These are phyloP conservation scores for Sarcodon sp. DNA, from an alignment of 768 basidiomycete species.

Conservation along the genomic window DNA sequence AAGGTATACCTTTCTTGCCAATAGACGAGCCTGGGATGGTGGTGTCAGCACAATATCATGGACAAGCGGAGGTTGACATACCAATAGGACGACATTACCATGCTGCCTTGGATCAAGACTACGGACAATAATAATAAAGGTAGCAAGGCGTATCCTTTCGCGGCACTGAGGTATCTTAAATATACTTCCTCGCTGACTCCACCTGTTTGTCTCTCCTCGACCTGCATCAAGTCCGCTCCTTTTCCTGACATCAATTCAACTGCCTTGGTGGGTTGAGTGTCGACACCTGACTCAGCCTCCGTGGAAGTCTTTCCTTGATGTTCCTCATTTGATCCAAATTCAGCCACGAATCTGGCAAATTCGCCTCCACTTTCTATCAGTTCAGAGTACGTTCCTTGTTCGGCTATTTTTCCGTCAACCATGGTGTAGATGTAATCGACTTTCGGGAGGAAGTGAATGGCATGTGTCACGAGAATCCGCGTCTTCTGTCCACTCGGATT, in stretches of 20 bases:
- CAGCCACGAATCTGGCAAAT: slow-evolving; percentile 61
- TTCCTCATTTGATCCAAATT: slow-evolving; percentile 64
- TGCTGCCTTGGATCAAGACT: slow-evolving; percentile 53
- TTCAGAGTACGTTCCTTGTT: slow-evolving; percentile 68
- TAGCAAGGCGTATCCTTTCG: slow-evolving; percentile 48
- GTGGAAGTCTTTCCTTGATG: slow-evolving; percentile 28
- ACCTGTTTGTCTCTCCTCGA: slow-evolving; percentile 73
- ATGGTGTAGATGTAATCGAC: slow-evolving; percentile 82
- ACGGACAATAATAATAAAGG: slow-evolving; percentile 54
- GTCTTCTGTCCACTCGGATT: slow-evolving; percentile 50
- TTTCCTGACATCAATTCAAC: slow-evolving; percentile 15
- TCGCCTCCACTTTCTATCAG: slow-evolving; percentile 51
- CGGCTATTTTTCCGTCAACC: slow-evolving; percentile 63
- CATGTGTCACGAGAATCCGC: slow-evolving; percentile 83
- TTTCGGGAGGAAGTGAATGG: slow-evolving; percentile 77
- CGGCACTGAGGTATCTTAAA: slow-evolving; percentile 55
- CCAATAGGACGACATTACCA: slow-evolving; percentile 69
- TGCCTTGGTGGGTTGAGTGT: background rate
- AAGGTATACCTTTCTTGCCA: slow-evolving; percentile 56
- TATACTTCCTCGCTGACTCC: slow-evolving; percentile 45
- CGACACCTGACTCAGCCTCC: slow-evolving; percentile 18
- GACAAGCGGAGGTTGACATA: slow-evolving; percentile 16
- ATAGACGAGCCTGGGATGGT: slow-evolving; percentile 54
- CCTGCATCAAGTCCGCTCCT: slow-evolving; percentile 55
- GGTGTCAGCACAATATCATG: slow-evolving; percentile 6